Percentiles rank a stretch among this genome's conserved stretches.
These are phyloP conservation scores for Cyberlindnera meyerae DNA, from an alignment of 805 yeast genomes.

Conservation along the genomic window DNA sequence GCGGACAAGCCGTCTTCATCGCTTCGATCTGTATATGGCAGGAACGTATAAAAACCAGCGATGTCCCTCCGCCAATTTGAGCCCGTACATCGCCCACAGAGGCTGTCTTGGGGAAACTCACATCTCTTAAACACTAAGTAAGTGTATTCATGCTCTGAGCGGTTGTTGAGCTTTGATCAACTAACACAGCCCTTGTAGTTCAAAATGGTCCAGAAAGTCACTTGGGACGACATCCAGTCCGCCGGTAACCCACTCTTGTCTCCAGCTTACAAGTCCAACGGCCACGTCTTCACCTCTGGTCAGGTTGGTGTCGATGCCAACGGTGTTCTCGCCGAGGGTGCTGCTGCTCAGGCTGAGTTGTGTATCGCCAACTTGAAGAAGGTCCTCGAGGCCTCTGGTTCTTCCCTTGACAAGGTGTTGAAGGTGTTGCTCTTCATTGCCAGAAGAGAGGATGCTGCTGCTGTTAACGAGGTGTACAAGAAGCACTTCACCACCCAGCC, in stretches of 20 bases:
- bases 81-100: too few species aligned
- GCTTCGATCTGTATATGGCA: too few species aligned
- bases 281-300: constrained; percentile 47
- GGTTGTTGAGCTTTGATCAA: too few species aligned
- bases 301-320: constrained; percentile 38
- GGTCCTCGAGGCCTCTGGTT: constrained; percentile 40
- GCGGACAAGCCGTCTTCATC: too few species aligned
- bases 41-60: too few species aligned
- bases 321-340: constrained; percentile 37
- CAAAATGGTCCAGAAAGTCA: constrained; percentile 22
- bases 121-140: too few species aligned
- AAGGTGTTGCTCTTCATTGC: constrained; percentile 47
- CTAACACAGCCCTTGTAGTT: too few species aligned
- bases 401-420: constrained; percentile 40
- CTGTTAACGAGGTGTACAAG: constrained; percentile 42
- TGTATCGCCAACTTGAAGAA: constrained; percentile 41
- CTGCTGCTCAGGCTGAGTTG: constrained; percentile 39
- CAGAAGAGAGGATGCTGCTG: constrained; percentile 37
- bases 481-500: constrained; percentile 44
- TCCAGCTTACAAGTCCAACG: constrained; percentile 38
- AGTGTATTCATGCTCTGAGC: too few species aligned
- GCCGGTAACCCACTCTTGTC: constrained; percentile 31
- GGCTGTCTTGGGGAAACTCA: too few species aligned
- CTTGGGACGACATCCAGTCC: constrained; percentile 33
- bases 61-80: too few species aligned